phyloP scores from a whole-genome alignment of 495 filamentous ascomycete species.

The Aspergillus panamensis region DNA sequence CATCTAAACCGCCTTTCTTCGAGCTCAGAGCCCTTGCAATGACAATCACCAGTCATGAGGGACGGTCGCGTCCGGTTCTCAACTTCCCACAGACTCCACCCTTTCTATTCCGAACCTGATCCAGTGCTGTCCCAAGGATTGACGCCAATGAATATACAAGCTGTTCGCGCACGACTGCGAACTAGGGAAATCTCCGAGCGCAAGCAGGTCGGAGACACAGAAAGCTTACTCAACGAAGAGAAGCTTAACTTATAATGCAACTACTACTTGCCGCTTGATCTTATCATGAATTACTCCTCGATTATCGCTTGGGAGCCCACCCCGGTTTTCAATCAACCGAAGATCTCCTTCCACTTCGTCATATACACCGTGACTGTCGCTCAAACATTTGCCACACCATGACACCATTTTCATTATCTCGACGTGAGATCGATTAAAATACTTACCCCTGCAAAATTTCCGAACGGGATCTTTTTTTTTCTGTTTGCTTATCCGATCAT shows the following conservation, averaged over 20 bases:
- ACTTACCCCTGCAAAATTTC: too few species aligned
- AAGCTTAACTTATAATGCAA: conserved; percentile 25
- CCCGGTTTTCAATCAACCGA: not conserved
- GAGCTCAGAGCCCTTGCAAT: conserved; percentile 95
- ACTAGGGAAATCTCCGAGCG: conserved; percentile 75
- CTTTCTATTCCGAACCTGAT: conserved; percentile 38
- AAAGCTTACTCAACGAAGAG: conserved; percentile 50
- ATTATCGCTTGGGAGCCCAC: not conserved
- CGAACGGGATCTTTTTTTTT: not conserved
- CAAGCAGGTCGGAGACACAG: conserved; percentile 83
- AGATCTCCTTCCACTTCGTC: conserved; percentile 4
- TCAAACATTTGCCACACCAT: too few species aligned
- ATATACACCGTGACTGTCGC: not conserved
- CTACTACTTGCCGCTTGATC: conserved; percentile 6
- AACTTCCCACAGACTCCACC: conserved; percentile 46
- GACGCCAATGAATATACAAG: conserved; percentile 66
- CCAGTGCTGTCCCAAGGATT: conserved; percentile 70
- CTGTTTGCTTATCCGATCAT: not conserved
- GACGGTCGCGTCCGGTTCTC: conserved; percentile 53
- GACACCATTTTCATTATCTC: too few species aligned
- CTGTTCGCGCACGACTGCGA: conserved; percentile 47
- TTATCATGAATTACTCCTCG: not conserved
- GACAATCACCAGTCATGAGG: conserved; percentile 97
- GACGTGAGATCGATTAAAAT: too few species aligned
- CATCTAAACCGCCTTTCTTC: conserved; percentile 94